These are phyloP conservation scores for Phascolomyces articulosus DNA, from an alignment of 371 early-diverging fungal species.

Conservation along the genomic window DNA sequence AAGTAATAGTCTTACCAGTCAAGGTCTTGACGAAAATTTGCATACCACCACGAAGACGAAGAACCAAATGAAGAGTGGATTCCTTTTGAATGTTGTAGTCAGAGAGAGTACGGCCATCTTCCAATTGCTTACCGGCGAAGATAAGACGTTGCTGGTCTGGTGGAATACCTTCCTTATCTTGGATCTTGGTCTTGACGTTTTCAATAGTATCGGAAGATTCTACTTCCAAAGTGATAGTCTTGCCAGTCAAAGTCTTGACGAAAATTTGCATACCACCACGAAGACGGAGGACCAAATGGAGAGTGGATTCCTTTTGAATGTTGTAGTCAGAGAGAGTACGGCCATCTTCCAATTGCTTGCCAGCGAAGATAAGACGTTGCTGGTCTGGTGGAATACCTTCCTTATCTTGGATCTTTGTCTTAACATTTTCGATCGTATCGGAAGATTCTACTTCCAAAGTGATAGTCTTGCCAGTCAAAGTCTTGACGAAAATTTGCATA, in stretches of 20 bases:
- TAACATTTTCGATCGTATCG: constrained; percentile 91
- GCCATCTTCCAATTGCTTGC: constrained; percentile 92
- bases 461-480: constrained; percentile 93
- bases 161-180: constrained; percentile 96
- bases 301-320: constrained; percentile 82
- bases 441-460: constrained; percentile 91
- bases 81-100: constrained; percentile 77
- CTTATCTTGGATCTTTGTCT: constrained; percentile 94
- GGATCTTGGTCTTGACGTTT: constrained; percentile 91
- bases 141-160: constrained; percentile 88
- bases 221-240: constrained; percentile 94
- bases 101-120: constrained; percentile 80
- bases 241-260: constrained; percentile 89
- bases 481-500: constrained; percentile 61
- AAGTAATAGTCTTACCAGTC: constrained; percentile 93
- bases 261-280: constrained; percentile 70
- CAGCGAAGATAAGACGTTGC: constrained; percentile 94
- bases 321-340: constrained; percentile 64
- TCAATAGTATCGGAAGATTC: constrained; percentile 89
- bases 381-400: constrained; percentile 96
- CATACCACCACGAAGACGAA: constrained; percentile 86
- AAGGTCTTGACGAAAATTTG: constrained; percentile 73
- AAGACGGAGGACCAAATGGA: constrained; percentile 90
- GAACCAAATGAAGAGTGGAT: constrained; percentile 91
- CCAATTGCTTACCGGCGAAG: constrained; percentile 85